phyloP scores from a whole-genome alignment of 345 rosid genomes.

The Brassica rapa region DNA sequence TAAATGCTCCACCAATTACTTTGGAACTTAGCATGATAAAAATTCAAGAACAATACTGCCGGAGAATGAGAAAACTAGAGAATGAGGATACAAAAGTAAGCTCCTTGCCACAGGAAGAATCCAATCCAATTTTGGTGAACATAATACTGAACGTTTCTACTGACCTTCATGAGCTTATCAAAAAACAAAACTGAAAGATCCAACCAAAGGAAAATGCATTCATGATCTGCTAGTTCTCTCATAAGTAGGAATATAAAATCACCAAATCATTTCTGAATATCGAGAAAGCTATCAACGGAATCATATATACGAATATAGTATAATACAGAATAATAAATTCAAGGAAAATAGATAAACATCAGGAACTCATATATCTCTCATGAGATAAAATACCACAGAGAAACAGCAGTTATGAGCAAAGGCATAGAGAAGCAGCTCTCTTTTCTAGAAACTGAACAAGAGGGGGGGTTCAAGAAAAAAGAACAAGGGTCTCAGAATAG shows the following conservation, averaged over 20 bases:
- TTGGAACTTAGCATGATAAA: neutral
- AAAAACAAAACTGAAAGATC: conserved; percentile 4
- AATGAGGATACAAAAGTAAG: conserved; percentile 7
- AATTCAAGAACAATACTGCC: conserved; percentile 10
- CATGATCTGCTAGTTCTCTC: conserved; percentile 8
- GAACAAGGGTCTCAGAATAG: neutral
- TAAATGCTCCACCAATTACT: conserved; percentile 5
- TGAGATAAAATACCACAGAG: neutral
- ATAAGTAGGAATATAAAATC: neutral
- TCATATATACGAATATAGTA: conserved; percentile 8
- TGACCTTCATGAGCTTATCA: conserved; percentile 1
- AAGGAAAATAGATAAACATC: conserved; percentile 6
- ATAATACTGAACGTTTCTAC: neutral
- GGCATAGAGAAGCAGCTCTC: conserved; percentile 14
- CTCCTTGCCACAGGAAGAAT: neutral
- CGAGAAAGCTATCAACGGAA: neutral
- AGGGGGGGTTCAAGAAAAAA: neutral
- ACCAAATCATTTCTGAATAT: neutral
- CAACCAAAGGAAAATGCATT: neutral
- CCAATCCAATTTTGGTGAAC: neutral
- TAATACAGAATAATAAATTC: neutral
- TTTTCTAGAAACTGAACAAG: conserved; percentile 7
- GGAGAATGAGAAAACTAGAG: neutral
- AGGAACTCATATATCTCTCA: neutral
- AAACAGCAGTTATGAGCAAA: neutral